Conservation (phyloP, 768 basidiomycete genomes). For the Tricholoma hemisulphureum region DNA sequence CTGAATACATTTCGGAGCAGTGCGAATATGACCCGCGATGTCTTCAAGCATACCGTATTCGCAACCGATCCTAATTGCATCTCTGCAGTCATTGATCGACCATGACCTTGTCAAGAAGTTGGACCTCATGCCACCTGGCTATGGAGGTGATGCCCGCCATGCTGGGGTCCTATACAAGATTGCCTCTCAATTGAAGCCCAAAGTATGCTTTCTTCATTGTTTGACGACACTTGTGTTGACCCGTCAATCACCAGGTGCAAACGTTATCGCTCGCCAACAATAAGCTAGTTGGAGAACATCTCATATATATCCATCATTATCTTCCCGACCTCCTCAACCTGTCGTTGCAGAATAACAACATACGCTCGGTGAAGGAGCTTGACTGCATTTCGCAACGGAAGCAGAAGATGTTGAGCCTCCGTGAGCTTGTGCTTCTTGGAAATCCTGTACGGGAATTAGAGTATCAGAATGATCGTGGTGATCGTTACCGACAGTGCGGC, state of each 20-base stretch:
- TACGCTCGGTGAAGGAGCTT: slow-evolving; percentile 69
- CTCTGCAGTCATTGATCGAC: slow-evolving; percentile 65
- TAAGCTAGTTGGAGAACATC: slow-evolving; percentile 54
- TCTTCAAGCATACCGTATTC: slow-evolving; percentile 21
- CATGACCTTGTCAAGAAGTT: slow-evolving; percentile 76
- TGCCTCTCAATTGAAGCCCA: slow-evolving; percentile 73
- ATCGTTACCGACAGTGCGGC: slow-evolving; percentile 67
- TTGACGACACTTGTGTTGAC: slow-evolving; percentile 10
- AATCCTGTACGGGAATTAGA: slow-evolving; percentile 73
- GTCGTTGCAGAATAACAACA: slow-evolving; percentile 74
- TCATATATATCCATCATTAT: slow-evolving; percentile 65
- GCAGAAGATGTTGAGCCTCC: slow-evolving; percentile 59
- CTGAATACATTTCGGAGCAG: slow-evolving; percentile 21
- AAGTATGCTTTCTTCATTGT: slow-evolving; percentile 38
- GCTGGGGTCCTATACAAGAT: slow-evolving; percentile 88
- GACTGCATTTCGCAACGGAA: slow-evolving; percentile 59
- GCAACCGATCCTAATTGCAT: slow-evolving; percentile 17
- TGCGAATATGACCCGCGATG: slow-evolving; percentile 14
- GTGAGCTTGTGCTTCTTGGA: slow-evolving; percentile 71
- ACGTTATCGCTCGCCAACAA: slow-evolving; percentile 85
- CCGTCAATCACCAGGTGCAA: slow-evolving; percentile 48
- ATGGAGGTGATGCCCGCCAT: slow-evolving; percentile 60
- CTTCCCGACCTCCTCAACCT: slow-evolving; percentile 80
- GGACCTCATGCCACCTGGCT: slow-evolving; percentile 69
- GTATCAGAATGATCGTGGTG: slow-evolving; percentile 51